Evolutionary conservation across 2,329 filamentous ascomycete genomes (phyloP), one percentile per base, ranked within the genome.

Genomic region (Hymenoscyphus salicellus): DNA sequence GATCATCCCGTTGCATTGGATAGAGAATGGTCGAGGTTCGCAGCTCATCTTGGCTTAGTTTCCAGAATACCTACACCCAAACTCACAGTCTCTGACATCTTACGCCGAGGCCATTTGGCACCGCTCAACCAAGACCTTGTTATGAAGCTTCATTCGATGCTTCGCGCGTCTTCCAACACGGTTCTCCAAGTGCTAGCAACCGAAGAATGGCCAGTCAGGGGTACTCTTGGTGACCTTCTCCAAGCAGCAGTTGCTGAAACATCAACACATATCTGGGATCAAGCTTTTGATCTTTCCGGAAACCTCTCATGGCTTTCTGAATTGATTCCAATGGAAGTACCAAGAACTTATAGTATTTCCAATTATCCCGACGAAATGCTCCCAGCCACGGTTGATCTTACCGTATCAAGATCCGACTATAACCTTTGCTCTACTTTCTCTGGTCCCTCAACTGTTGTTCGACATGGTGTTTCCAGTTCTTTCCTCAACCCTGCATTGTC

Each of bases 311-410:
- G 82, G 82, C 72, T 84, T 0, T 68, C 74, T 0, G 80, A 83
- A 1, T 75, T 84, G 1, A 77, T 84, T 7, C 67, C 77, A 0
- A 75, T 84, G 1, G 82, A 84, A 68, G 78, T 84, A 0, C 82
- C 82, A 0, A 78, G 82, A 10, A 84, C 82, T 0, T 84, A 84
- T 65, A 83, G 80, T 43, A 84, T 85, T 52, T 83, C 83, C 0
- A 83, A 78, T 70, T 79, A 78, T 67, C 78, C 79, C 0, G 77
- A 83, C 2, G 82, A 83, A 58, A 73, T 85, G 4, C 78, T 85
- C 0, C 83, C 83, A 0, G 79, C 75, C 63, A 83, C 79, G 0
- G 78, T 85, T 4, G 82, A 84, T 63, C 73, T 85, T 14, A 83
- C 81, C 0, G 77, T 84, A 33, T 83, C 82, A 1, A 78, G 83